These are phyloP conservation scores for Colletotrichum sp. DNA, from an alignment of 2,329 filamentous ascomycete species.

Conservation along the genomic window DNA sequence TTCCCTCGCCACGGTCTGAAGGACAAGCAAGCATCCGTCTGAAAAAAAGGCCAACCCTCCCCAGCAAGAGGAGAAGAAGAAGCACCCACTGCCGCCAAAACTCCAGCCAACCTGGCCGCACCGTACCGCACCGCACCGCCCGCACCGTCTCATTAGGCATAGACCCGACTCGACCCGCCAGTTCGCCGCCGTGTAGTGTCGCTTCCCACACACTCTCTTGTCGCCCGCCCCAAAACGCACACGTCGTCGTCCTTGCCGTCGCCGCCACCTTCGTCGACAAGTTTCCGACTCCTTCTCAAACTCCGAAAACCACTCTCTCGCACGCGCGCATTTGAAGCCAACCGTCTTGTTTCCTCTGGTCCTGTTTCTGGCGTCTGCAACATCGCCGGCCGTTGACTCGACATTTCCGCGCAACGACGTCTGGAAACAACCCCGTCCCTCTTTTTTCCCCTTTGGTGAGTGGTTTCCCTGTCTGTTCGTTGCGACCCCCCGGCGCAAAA, in stretches of 20 bases:
- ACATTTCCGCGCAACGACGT: not conserved
- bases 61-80: not conserved
- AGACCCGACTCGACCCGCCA: conserved; percentile 16
- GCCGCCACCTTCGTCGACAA: not conserved
- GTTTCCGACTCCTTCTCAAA: not conserved
- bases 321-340: not conserved
- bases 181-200: conserved; percentile 9
- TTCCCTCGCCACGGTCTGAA: not conserved
- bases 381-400: not conserved
- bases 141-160: not conserved
- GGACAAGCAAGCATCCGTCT: not conserved
- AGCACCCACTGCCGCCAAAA: not conserved
- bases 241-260: conserved; percentile 1
- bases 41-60: not conserved
- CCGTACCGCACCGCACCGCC: not conserved
- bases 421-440: conserved; percentile 11
- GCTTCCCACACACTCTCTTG: not conserved
- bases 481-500: conserved; percentile 20
- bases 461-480: conserved; percentile 16
- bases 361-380: not conserved
- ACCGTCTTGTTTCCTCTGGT: not conserved
- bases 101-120: not conserved
- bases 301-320: not conserved
- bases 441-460: conserved; percentile 22
- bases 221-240: conserved; percentile 8